Percentiles rank a stretch among this genome's conserved stretches.
phyloP scores from a whole-genome alignment of 805 yeast species.

The Yarrowia porcina region DNA sequence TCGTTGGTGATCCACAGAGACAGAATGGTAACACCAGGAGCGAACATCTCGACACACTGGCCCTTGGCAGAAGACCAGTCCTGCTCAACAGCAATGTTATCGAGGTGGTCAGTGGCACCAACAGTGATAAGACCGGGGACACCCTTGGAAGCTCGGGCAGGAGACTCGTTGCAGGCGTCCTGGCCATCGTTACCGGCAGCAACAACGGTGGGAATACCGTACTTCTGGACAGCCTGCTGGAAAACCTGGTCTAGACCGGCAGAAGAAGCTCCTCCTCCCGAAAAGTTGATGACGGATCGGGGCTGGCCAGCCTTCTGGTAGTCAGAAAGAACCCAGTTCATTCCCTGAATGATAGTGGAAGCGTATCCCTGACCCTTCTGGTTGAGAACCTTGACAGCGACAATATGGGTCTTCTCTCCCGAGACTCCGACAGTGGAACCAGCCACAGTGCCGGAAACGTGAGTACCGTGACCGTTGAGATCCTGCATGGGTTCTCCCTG shows the following conservation, averaged over 20 bases:
- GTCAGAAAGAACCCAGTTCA: constrained; percentile 48
- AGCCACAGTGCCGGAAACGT: constrained; percentile 59
- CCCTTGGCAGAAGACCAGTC: constrained; percentile 44
- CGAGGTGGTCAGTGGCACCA: constrained; percentile 20
- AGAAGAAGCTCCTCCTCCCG: constrained; percentile 11
- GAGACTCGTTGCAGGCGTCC: constrained; percentile 15
- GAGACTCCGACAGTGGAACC: constrained; percentile 54
- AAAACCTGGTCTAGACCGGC: constrained; percentile 39
- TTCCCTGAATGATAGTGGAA: constrained; percentile 56
- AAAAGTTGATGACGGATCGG: constrained; percentile 21
- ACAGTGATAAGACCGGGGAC: constrained; percentile 12
- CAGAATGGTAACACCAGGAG: constrained; percentile 88
- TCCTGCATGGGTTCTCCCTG: constrained; percentile 48
- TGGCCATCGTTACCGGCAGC: constrained; percentile 18
- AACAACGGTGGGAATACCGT: constrained; percentile 37
- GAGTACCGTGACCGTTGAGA: constrained; percentile 60
- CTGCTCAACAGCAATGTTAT: neutral
- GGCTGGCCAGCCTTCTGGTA: constrained; percentile 30
- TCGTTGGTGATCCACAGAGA: constrained; percentile 45
- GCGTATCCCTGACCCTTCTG: constrained; percentile 53
- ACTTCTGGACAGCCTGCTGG: constrained; percentile 5
- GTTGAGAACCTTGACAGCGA: constrained; percentile 56
- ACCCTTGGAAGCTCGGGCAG: neutral
- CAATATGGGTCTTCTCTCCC: constrained; percentile 45
- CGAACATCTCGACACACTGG: constrained; percentile 91